Conservation (phyloP, 768 basidiomycete genomes). For the Neoboletus brunneissimus region DNA sequence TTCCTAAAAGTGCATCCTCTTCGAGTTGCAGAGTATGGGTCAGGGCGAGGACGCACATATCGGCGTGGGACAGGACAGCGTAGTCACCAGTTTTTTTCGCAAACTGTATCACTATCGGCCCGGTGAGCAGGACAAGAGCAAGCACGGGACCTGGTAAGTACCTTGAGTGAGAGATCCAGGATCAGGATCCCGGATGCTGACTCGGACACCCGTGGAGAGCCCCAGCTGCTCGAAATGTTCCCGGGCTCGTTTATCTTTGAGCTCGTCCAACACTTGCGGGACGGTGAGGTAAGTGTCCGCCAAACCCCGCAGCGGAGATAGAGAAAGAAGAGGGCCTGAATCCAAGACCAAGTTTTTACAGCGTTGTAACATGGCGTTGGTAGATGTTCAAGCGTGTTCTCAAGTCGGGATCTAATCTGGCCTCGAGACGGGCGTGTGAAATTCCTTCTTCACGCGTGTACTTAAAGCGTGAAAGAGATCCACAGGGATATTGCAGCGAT, state of each 20-base stretch:
- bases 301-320: constrained; percentile 86
- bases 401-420: constrained; percentile 5
- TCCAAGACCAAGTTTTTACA: constrained; percentile 87
- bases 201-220: constrained; percentile 69
- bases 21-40: constrained; percentile 73
- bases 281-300: constrained; percentile 85
- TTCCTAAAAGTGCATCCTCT: constrained; percentile 33
- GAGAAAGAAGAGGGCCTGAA: constrained; percentile 87
- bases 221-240: constrained; percentile 83
- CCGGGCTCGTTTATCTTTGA: constrained; percentile 84
- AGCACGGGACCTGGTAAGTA: constrained; percentile 28
- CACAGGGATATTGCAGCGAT: not conserved
- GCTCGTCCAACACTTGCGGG: constrained; percentile 85
- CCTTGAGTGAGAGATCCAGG: constrained; percentile 64
- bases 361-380: constrained; percentile 36
- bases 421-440: constrained; percentile 9
- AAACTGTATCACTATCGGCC: constrained; percentile 70
- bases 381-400: not conserved
- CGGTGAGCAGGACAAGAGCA: constrained; percentile 13
- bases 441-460: not conserved
- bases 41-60: constrained; percentile 87
- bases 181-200: constrained; percentile 70
- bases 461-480: not conserved
- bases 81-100: constrained; percentile 98
- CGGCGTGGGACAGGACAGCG: constrained; percentile 84